Evolutionary conservation across 1,284 basidiomycete species (phyloP).

Genomic region (Cystobasidiaceae sp.): DNA sequence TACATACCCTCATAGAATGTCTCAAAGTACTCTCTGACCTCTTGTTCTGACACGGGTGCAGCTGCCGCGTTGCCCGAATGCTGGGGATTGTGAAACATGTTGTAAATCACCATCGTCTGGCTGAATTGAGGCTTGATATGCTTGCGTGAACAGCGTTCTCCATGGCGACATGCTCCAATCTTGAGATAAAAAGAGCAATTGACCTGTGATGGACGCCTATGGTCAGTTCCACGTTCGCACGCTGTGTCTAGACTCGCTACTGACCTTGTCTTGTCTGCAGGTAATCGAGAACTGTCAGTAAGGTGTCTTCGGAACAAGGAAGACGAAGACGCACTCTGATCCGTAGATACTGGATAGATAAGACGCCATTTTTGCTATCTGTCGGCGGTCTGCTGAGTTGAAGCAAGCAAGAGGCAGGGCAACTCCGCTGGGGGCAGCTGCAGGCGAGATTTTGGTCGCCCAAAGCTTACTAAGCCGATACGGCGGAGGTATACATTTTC

Average conservation of each 20-base stretch:
- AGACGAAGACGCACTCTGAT: slow-evolving; percentile 32
- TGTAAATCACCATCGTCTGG: slow-evolving; percentile 94
- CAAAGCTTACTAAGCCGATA: no score
- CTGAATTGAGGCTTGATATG: slow-evolving; percentile 97
- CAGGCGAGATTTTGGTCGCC: no score
- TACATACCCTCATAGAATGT: slow-evolving; percentile 93
- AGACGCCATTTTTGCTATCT: slow-evolving; percentile 1
- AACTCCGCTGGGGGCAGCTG: no score
- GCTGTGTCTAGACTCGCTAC: not conserved
- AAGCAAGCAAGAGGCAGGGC: no score
- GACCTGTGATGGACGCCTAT: not conserved
- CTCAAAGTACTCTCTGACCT: slow-evolving; percentile 93
- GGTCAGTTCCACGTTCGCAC: not conserved
- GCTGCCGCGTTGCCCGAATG: slow-evolving; percentile 52
- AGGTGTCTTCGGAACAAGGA: not conserved
- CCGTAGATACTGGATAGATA: slow-evolving; percentile 37
- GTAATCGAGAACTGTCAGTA: not conserved
- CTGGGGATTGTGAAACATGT: slow-evolving; percentile 97
- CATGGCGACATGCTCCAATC: slow-evolving; percentile 93
- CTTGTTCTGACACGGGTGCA: slow-evolving; percentile 61
- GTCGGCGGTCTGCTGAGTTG: no score
- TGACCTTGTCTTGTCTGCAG: slow-evolving; percentile 41
- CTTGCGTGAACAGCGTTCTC: slow-evolving; percentile 93
- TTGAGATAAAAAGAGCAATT: slow-evolving; percentile 49
- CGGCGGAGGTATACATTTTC: no score